phyloP scores from a whole-genome alignment of 768 basidiomycete species.

The Pulveroboletus frians region DNA sequence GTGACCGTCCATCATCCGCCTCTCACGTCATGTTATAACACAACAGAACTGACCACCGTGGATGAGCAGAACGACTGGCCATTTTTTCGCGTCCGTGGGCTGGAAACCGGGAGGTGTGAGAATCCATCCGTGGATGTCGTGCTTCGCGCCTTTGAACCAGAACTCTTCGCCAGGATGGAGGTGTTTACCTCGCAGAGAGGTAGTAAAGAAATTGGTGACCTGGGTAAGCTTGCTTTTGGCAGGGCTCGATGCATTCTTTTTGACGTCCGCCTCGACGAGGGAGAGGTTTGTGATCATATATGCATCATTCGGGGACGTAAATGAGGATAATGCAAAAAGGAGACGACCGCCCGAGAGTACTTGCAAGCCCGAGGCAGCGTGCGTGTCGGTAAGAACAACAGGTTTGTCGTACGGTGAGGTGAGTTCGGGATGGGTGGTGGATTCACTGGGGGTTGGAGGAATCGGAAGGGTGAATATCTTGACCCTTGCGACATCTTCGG shows the following conservation, averaged over 20 bases:
- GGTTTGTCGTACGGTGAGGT: constrained; percentile 46
- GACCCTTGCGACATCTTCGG: constrained; percentile 71
- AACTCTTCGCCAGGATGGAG: constrained; percentile 72
- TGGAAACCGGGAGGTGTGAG: constrained; percentile 77
- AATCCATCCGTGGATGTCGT: constrained; percentile 79
- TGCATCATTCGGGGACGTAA: constrained; percentile 76
- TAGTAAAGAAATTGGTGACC: constrained; percentile 61
- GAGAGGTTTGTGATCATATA: constrained; percentile 55
- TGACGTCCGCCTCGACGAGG: constrained; percentile 39
- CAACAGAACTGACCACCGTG: constrained; percentile 53
- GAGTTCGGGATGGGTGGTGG: constrained; percentile 45
- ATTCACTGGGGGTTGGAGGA: constrained; percentile 53
- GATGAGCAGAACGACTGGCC: constrained; percentile 75
- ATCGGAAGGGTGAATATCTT: constrained; percentile 71
- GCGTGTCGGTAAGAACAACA: constrained; percentile 50
- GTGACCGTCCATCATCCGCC: neutral
- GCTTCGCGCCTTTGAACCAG: constrained; percentile 83
- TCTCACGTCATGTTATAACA: neutral
- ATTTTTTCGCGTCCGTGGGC: constrained; percentile 61
- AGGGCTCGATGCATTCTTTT: constrained; percentile 24
- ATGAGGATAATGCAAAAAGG: constrained; percentile 67
- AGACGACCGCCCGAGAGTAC: constrained; percentile 56
- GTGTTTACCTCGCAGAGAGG: constrained; percentile 50
- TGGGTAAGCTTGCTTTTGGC: constrained; percentile 39
- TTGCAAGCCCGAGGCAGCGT: constrained; percentile 58